A percentile compares a stretch with the other conserved stretches of the same genome.
These are phyloP conservation scores for Ceriops zippeliana DNA, from an alignment of 345 rosid species.

Conservation along the genomic window DNA sequence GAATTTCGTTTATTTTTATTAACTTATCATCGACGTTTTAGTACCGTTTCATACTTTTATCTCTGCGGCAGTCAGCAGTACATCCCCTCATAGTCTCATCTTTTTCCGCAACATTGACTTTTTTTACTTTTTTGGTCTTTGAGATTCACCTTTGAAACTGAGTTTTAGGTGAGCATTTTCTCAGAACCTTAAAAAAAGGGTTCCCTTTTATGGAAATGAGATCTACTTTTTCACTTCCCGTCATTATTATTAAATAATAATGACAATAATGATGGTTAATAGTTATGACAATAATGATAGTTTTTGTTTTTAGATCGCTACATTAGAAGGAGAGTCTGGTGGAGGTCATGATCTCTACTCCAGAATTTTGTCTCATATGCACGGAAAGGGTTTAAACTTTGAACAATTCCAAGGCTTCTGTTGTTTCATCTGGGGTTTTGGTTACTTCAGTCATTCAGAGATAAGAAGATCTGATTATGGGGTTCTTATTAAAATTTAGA, in stretches of 20 bases:
- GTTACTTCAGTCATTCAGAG: conserved; percentile 7
- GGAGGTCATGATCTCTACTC: conserved; percentile 39
- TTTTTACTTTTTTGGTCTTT: conserved; percentile 15
- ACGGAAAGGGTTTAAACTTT: conserved; percentile 18
- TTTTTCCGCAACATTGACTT: conserved; percentile 40
- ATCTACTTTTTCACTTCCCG: conserved; percentile 50
- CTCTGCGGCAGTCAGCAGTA: conserved; percentile 20
- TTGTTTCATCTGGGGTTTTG: conserved; percentile 19
- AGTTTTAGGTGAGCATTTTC: conserved; percentile 50
- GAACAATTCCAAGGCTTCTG: conserved; percentile 26
- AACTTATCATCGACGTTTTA: neutral
- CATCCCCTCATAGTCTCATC: conserved; percentile 33
- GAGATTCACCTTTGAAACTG: conserved; percentile 39
- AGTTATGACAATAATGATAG: conserved; percentile 1
- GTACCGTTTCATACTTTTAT: neutral
- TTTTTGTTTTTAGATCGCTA: conserved; percentile 18
- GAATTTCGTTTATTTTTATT: conserved; percentile 1
- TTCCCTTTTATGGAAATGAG: conserved; percentile 58
- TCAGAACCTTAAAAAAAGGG: conserved; percentile 40
- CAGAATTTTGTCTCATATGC: conserved; percentile 41
- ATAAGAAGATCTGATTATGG: conserved; percentile 15
- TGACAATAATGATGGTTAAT: conserved; percentile 6
- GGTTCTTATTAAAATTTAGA: neutral
- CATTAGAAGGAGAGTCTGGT: conserved; percentile 22
- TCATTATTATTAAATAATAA: conserved; percentile 23